Evolutionary conservation across 768 basidiomycete species (phyloP).

Genomic region (Leucocoprinus leucothites): DNA sequence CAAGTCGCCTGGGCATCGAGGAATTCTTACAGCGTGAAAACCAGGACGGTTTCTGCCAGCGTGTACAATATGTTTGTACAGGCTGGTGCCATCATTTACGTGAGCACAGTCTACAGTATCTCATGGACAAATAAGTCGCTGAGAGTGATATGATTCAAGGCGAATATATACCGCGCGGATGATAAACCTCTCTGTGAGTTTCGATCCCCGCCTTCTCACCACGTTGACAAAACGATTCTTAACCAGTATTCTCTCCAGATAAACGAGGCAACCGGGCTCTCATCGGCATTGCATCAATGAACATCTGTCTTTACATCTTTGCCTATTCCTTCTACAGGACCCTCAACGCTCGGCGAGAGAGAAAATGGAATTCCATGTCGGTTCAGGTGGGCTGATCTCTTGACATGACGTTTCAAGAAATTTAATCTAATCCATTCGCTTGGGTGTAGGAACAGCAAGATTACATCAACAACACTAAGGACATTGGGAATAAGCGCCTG

Average conservation of each 20-base stretch:
- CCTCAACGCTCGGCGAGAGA: conserved; percentile 46
- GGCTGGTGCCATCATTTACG: conserved; percentile 47
- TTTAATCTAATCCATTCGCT: neutral
- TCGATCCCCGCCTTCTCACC: too few relatives aligned
- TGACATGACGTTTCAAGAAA: too few relatives aligned
- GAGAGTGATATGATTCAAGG: conserved; percentile 22
- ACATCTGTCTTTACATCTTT: conserved; percentile 47
- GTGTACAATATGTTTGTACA: conserved; percentile 70
- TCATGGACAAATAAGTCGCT: neutral
- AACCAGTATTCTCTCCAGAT: conserved; percentile 29
- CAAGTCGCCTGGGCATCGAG: conserved; percentile 58
- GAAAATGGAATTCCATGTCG: conserved; percentile 49
- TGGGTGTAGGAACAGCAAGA: conserved; percentile 45
- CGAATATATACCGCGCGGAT: conserved; percentile 53
- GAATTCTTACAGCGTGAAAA: conserved; percentile 59
- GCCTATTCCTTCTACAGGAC: conserved; percentile 55
- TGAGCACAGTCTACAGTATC: conserved; percentile 19
- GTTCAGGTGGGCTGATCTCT: conserved; percentile 31
- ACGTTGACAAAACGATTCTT: neutral
- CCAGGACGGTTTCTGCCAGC: conserved; percentile 43
- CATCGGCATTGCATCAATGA: conserved; percentile 51
- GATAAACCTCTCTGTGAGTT: conserved; percentile 43
- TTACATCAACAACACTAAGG: conserved; percentile 60
- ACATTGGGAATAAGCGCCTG: conserved; percentile 55
- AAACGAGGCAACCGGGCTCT: conserved; percentile 57